Evolutionary conservation across 345 rosid species (phyloP).

Genomic region (Citrus unshiu): DNA sequence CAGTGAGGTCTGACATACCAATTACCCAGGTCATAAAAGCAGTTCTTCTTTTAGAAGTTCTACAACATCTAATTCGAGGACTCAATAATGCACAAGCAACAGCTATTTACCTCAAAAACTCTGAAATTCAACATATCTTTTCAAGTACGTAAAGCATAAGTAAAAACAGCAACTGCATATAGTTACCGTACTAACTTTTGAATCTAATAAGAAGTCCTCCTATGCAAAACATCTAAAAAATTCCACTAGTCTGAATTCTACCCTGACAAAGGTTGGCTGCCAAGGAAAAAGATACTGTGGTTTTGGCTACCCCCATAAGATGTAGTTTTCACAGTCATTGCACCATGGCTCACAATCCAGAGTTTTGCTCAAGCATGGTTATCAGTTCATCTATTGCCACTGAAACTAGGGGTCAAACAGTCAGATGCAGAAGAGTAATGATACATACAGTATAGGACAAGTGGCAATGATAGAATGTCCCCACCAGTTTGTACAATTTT

Average conservation of each 20-base stretch:
- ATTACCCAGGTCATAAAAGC: background rate
- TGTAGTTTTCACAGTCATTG: background rate
- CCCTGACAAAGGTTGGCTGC: background rate
- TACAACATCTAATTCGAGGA: background rate
- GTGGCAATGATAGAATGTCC: too few relatives aligned
- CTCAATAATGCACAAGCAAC: background rate
- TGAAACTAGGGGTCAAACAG: too few relatives aligned
- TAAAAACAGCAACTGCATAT: background rate
- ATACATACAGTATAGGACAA: too few relatives aligned
- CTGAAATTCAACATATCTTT: too few relatives aligned
- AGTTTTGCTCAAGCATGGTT: background rate
- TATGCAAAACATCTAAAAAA: background rate
- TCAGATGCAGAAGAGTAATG: too few relatives aligned
- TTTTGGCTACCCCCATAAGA: background rate
- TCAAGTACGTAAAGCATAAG: background rate
- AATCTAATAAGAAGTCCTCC: background rate
- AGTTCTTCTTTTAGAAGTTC: background rate
- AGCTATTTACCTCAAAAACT: background rate
- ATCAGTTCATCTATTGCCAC: background rate
- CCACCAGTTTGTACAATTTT: too few relatives aligned
- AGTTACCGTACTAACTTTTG: background rate
- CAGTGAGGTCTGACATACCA: background rate
- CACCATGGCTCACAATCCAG: background rate
- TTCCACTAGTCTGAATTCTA: background rate
- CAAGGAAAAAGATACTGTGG: background rate